Evolutionary conservation across 2,329 filamentous ascomycete species (phyloP).

Genomic region (Pyrenophora teres): DNA sequence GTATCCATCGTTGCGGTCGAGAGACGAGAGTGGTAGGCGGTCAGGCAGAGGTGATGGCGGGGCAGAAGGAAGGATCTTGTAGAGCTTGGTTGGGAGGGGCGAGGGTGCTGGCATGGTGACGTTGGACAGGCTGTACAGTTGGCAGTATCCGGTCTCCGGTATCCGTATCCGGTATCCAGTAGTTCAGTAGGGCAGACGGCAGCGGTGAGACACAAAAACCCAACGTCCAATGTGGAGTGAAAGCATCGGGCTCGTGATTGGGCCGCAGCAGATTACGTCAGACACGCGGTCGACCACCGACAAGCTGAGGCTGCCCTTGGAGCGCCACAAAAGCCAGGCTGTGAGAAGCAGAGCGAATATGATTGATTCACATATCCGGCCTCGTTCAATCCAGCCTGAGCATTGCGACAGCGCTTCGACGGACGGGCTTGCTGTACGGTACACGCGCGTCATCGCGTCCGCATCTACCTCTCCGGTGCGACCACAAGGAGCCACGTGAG

Average conservation of each 20-base stretch:
- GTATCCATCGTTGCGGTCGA: constrained; percentile 65
- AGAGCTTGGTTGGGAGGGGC: constrained; percentile 51
- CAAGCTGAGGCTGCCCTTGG: constrained; percentile 3
- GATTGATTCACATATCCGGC: neutral
- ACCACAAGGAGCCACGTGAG: constrained; percentile 1
- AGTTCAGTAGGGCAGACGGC: neutral
- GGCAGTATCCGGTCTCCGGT: too few relatives aligned
- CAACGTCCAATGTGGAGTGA: neutral
- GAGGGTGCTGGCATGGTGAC: constrained; percentile 38
- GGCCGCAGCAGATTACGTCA: constrained; percentile 18
- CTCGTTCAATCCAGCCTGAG: neutral
- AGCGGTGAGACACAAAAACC: neutral
- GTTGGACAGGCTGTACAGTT: neutral
- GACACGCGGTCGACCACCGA: constrained; percentile 8
- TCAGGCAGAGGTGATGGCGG: constrained; percentile 60
- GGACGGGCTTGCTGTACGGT: neutral
- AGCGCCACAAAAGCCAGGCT: constrained; percentile 15
- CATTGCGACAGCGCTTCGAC: too few relatives aligned
- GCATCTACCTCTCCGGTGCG: neutral
- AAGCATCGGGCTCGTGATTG: constrained; percentile 14
- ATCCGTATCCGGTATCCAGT: too few relatives aligned
- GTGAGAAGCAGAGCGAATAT: neutral
- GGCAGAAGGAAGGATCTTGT: constrained; percentile 63
- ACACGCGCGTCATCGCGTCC: constrained; percentile 1
- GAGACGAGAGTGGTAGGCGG: constrained; percentile 62